Conservation (phyloP, 768 basidiomycete species). For the Hebeloma cylindrosporum region DNA sequence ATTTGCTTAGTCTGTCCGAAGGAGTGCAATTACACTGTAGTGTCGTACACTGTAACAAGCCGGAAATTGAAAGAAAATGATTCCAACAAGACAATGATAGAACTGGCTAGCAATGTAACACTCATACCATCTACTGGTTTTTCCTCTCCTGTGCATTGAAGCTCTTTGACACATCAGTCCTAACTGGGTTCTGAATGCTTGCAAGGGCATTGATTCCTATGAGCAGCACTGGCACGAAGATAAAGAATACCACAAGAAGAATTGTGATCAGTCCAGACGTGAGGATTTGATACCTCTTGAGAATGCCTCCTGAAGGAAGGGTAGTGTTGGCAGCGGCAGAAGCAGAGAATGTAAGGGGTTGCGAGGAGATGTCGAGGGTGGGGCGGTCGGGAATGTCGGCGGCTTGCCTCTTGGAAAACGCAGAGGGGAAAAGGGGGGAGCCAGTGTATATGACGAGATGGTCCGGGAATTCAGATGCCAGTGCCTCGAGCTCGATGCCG, state of each 20-base stretch:
- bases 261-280: conserved; percentile 71
- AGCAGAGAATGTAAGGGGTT: conserved; percentile 16
- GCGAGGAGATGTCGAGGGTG: conserved; percentile 23
- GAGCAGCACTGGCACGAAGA: conserved; percentile 65
- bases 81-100: too few species aligned
- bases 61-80: too few species aligned
- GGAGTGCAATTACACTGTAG: too few species aligned
- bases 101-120: neutral
- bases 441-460: conserved; percentile 71
- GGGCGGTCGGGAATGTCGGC: conserved; percentile 25
- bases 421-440: conserved; percentile 34
- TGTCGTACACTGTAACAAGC: too few species aligned
- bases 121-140: conserved; percentile 51
- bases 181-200: conserved; percentile 70
- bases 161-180: conserved; percentile 62
- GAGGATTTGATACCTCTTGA: conserved; percentile 74
- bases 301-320: conserved; percentile 54
- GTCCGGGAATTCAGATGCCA: conserved; percentile 52
- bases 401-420: conserved; percentile 41
- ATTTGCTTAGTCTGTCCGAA: too few species aligned
- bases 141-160: conserved; percentile 74
- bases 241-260: conserved; percentile 63
- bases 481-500: conserved; percentile 45
- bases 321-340: conserved; percentile 33
- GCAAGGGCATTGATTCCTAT: conserved; percentile 65